These are phyloP conservation scores for Metroxylon sagu DNA, from an alignment of 176 grass and related monocot genomes.

Conservation along the genomic window DNA sequence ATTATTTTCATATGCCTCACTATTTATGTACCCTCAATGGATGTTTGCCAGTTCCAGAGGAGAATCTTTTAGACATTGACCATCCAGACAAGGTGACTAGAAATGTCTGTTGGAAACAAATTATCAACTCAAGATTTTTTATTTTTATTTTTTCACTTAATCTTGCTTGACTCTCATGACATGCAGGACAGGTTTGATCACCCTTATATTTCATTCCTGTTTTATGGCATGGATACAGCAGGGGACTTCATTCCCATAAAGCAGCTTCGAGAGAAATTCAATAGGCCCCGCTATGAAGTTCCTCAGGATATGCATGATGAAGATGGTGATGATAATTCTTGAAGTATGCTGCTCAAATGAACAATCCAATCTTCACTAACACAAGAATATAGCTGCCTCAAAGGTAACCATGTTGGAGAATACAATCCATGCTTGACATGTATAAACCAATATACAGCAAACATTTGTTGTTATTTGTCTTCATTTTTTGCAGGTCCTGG, in stretches of 20 bases:
- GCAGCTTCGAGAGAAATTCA: conserved; percentile 83
- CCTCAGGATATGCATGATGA: conserved; percentile 41
- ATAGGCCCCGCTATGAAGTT: conserved; percentile 62
- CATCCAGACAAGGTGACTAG: conserved; percentile 46
- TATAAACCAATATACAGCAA: no score
- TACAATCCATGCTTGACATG: no score
- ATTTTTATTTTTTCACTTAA: conserved; percentile 3
- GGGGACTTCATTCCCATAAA: conserved; percentile 92
- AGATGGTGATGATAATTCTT: conserved; percentile 7
- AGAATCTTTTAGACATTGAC: conserved; percentile 70
- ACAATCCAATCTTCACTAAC: conserved; percentile 8
- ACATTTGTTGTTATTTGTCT: no score
- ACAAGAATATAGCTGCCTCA: no score
- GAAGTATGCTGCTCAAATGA: conserved; percentile 7
- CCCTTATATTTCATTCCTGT: conserved; percentile 76
- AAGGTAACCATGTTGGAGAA: no score
- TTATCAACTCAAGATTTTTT: neutral
- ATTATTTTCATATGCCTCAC: no score
- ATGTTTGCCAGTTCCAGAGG: conserved; percentile 60
- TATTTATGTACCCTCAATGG: neutral
- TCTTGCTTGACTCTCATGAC: neutral
- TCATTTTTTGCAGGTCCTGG: no score
- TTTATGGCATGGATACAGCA: conserved; percentile 65
- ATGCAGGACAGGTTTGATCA: conserved; percentile 80
- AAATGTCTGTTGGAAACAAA: no score